These are phyloP conservation scores for Triticum urartu DNA, from an alignment of 176 grass and related monocot genomes.

Conservation along the genomic window DNA sequence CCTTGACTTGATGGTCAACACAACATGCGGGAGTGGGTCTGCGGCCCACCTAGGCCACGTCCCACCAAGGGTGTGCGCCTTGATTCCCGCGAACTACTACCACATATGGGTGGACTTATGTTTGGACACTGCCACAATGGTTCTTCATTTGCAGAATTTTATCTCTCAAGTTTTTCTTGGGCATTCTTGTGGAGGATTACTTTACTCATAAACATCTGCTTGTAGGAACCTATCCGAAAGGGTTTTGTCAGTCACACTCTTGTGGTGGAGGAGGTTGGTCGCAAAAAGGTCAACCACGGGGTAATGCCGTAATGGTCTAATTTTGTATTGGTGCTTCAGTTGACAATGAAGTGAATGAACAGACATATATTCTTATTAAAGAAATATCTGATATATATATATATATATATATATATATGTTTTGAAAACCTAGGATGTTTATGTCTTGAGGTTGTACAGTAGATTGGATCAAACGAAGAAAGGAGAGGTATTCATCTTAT, in stretches of 20 bases:
- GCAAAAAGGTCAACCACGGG: conserved; percentile 46
- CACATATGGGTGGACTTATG: not conserved
- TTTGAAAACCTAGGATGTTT: conserved; percentile 53
- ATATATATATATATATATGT: conserved; percentile 26
- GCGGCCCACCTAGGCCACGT: no score
- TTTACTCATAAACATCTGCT: conserved; percentile 26
- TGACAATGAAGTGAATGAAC: not conserved
- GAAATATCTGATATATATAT: conserved; percentile 12
- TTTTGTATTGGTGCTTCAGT: conserved; percentile 25
- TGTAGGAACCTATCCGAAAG: conserved; percentile 80
- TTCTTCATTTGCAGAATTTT: conserved; percentile 12
- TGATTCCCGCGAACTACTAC: no score
- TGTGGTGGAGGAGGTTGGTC: conserved; percentile 71
- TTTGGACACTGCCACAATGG: not conserved
- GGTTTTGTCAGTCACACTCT: conserved; percentile 70
- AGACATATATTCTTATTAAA: not conserved
- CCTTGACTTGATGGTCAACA: no score
- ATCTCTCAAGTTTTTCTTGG: not conserved
- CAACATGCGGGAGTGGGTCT: no score
- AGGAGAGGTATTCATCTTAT: conserved; percentile 70
- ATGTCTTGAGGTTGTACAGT: conserved; percentile 77
- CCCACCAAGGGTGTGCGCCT: no score
- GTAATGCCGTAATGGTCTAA: conserved; percentile 46
- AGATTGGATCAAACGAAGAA: conserved; percentile 79
- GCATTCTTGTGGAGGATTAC: conserved; percentile 17